These are phyloP conservation scores for Ganoderma lucidum DNA, from an alignment of 1,284 basidiomycete genomes.

Conservation along the genomic window DNA sequence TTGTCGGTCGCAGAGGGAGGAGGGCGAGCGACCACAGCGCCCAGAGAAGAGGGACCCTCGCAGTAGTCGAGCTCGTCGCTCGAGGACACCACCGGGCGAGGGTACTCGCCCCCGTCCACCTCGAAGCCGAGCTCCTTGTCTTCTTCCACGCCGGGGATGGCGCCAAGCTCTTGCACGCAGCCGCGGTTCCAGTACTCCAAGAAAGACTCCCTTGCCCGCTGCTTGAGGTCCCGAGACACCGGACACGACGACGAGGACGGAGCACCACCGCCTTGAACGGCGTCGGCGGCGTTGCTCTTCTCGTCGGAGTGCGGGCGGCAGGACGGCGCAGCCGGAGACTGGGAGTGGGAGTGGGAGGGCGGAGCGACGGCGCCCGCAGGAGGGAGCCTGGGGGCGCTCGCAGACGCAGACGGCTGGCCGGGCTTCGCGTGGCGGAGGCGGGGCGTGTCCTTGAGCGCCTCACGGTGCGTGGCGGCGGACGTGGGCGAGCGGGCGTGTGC, in stretches of 20 bases:
- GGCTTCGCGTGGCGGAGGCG: too few relatives aligned
- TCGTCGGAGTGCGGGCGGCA: background rate
- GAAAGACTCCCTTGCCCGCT: too few relatives aligned
- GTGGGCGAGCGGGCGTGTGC: background rate
- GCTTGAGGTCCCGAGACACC: background rate
- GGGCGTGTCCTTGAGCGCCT: too few relatives aligned
- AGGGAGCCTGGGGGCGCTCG: too few relatives aligned
- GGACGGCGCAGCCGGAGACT: background rate
- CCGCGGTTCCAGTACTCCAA: too few relatives aligned
- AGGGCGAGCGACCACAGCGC: background rate
- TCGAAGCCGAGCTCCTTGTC: conserved; percentile 1
- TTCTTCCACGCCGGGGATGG: background rate
- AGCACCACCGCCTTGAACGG: conserved; percentile 3
- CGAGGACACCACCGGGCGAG: background rate
- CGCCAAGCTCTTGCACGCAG: background rate
- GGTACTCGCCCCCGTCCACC: background rate
- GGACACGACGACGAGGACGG: background rate
- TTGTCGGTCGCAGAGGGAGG: background rate
- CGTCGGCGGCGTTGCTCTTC: background rate
- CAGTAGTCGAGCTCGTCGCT: background rate
- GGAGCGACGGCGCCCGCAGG: too few relatives aligned
- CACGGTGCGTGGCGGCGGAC: too few relatives aligned
- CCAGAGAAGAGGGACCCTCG: background rate
- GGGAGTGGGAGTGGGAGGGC: background rate
- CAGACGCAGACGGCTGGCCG: too few relatives aligned